Percentiles rank a stretch among this genome's conserved stretches.
Conservation (phyloP, 306 rosid species). For the Mucuna pruriens region DNA sequence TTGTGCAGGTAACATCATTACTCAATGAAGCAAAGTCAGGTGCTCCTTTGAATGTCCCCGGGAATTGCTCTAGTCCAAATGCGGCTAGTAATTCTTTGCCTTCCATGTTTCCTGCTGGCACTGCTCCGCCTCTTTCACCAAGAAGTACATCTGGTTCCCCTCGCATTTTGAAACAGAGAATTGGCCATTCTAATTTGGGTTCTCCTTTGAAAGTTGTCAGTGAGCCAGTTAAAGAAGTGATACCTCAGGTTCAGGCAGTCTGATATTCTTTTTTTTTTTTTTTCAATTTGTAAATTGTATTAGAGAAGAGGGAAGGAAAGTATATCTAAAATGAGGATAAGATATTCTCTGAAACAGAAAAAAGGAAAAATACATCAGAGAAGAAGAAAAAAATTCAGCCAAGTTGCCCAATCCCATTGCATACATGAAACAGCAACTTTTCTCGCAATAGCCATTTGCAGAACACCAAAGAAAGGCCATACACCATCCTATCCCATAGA, state of each 20-base stretch:
- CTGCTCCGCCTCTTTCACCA: conserved; percentile 98
- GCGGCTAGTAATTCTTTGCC: conserved; percentile 80
- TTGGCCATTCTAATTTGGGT: conserved; percentile 83
- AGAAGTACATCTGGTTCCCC: conserved; percentile 98
- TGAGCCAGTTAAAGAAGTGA: conserved; percentile 91
- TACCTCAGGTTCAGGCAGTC: conserved; percentile 78
- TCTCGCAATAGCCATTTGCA: conserved; percentile 5
- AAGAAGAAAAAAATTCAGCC: conserved; percentile 18
- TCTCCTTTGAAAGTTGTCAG: conserved; percentile 91
- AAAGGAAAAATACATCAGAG: not conserved
- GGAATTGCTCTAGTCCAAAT: conserved; percentile 96
- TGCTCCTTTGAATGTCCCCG: conserved; percentile 84
- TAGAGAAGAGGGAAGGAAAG: not conserved
- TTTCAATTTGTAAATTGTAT: conserved; percentile 12
- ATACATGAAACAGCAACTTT: conserved; percentile 6
- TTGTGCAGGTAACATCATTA: conserved; percentile 75
- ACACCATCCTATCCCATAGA: conserved; percentile 9
- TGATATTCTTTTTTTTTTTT: not conserved
- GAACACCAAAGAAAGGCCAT: not conserved
- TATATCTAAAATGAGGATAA: conserved; percentile 22
- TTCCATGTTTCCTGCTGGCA: conserved; percentile 99
- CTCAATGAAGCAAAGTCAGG: conserved; percentile 91
- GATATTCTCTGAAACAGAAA: conserved; percentile 2
- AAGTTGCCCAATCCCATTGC: conserved; percentile 10
- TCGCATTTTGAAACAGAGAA: conserved; percentile 87